These are phyloP conservation scores for Amylocystis lapponica DNA, from an alignment of 768 basidiomycete genomes.

Conservation along the genomic window DNA sequence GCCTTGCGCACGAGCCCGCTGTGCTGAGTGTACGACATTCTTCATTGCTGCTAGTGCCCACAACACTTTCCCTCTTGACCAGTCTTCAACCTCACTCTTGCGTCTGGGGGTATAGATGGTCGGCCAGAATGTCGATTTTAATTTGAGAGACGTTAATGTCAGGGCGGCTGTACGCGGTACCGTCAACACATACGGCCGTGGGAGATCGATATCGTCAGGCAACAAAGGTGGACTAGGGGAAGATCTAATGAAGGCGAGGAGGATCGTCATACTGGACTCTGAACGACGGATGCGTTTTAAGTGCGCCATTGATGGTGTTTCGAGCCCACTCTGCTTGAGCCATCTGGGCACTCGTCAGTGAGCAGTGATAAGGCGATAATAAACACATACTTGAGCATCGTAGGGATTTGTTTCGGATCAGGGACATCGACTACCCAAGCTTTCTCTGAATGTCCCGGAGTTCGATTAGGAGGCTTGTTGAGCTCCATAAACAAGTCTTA, in stretches of 20 bases:
- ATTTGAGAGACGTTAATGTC: conserved; percentile 54
- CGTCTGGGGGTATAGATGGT: conserved; percentile 66
- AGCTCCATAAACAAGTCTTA: conserved; percentile 18
- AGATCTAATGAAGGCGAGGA: conserved; percentile 37
- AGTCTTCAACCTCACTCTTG: conserved; percentile 59
- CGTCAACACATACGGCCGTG: conserved; percentile 45
- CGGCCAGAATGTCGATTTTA: conserved; percentile 84
- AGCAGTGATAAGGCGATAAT: background rate
- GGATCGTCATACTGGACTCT: conserved; percentile 41
- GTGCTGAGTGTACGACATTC: conserved; percentile 44
- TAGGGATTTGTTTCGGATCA: conserved; percentile 50
- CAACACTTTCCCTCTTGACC: conserved; percentile 56
- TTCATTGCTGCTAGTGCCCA: conserved; percentile 77
- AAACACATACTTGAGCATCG: conserved; percentile 52
- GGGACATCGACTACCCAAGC: conserved; percentile 78
- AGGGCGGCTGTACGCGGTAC: conserved; percentile 69
- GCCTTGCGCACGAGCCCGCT: conserved; percentile 37
- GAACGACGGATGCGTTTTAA: conserved; percentile 72
- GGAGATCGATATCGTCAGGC: conserved; percentile 42
- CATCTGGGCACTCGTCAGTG: conserved; percentile 41
- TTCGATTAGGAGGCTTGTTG: background rate
- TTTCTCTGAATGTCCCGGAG: conserved; percentile 38
- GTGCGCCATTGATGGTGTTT: conserved; percentile 58
- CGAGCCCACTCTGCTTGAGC: conserved; percentile 58
- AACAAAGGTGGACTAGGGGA: conserved; percentile 36